Base-by-base conservation (phyloP, 352 stramenopile genomes). In the Peronosclerospora sorghi region DNA sequence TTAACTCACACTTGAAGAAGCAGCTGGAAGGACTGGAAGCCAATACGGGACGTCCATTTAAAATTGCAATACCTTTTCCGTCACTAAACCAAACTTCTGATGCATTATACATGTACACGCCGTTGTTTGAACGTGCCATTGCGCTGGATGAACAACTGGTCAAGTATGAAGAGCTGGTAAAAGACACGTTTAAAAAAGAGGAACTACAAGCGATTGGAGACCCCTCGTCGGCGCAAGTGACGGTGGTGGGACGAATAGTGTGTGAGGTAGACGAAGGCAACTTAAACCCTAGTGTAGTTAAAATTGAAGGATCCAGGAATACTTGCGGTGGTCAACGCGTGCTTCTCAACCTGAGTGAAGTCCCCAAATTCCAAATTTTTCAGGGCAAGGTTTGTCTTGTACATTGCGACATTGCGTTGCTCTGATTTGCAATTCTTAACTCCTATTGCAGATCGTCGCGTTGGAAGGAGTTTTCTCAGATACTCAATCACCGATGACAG, bases 231-330 rank as follows among this genome's bases (percentile, higher is more conserved):
- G 71, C 77, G 2, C 68, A 73, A 44, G 75, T 88, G 24, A 90
- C 65, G 0, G 73, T 92, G 5, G 78, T 88, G 18, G 80, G 80
- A 4, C 70, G 80, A 28, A 87, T 92, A 29, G 73, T 89, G 32
- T 92, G 80, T 27, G 80, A 92, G 45, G 80, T 77, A 2, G 68
- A 73, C 6, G 80, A 92, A 35, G 80, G 80, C 20, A 92, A 90
- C 45, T 47, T 92, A 13, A 92, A 92, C 44, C 56, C 71, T 24
- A 92, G 74, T 32, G 74, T 88, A 6, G 69, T 87, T 17, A 73
- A 90, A 45, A 59, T 92, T 8, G 80, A 92, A 66, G 80, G 80
- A 18, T 78, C 77, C 5, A 76, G 80, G 10, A 86, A 86, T 42
- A 81, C 76, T 13, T 90, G 80, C 48, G 80, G 80, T 39, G 77